phyloP scores from a whole-genome alignment of 495 filamentous ascomycete genomes.

The Lichenothelia convexa region DNA sequence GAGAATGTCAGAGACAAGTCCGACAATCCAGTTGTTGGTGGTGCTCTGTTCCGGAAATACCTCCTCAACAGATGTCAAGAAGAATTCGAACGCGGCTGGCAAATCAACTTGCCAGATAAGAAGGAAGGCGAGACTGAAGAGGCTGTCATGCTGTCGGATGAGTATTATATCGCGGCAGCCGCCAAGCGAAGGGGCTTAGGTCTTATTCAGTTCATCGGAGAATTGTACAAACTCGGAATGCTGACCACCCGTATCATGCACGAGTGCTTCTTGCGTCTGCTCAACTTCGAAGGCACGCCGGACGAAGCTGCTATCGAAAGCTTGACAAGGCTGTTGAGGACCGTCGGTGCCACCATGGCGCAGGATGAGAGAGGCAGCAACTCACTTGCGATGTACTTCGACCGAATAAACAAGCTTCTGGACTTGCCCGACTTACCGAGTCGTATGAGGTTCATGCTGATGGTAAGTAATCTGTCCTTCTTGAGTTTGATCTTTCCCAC shows the following conservation, averaged over 20 bases:
- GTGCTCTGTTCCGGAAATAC: conserved; percentile 93
- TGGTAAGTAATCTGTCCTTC: conserved; percentile 33
- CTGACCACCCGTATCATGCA: conserved; percentile 99
- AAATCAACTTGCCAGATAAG: conserved; percentile 66
- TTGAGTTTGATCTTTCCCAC: not conserved
- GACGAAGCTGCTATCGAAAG: conserved; percentile 95
- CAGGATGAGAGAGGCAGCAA: conserved; percentile 48
- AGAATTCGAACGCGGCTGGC: conserved; percentile 98
- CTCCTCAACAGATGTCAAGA: conserved; percentile 96
- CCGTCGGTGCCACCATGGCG: conserved; percentile 76
- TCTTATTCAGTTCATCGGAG: conserved; percentile 97
- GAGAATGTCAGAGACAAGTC: conserved; percentile 78
- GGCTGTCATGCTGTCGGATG: conserved; percentile 72
- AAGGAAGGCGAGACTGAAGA: conserved; percentile 62
- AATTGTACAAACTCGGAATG: conserved; percentile 97
- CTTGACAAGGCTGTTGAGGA: conserved; percentile 76
- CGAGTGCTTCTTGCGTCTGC: conserved; percentile 90
- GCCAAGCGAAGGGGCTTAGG: conserved; percentile 94
- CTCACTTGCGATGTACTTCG: conserved; percentile 91
- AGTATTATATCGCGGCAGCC: conserved; percentile 90
- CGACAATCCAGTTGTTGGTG: conserved; percentile 73
- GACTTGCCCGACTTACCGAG: conserved; percentile 62
- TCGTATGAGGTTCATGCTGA: conserved; percentile 82
- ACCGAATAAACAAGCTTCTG: conserved; percentile 63
- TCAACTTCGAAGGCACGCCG: conserved; percentile 83